phyloP scores from a whole-genome alignment of 2,329 filamentous ascomycete species.

The Sporothrix dimorphospora region DNA sequence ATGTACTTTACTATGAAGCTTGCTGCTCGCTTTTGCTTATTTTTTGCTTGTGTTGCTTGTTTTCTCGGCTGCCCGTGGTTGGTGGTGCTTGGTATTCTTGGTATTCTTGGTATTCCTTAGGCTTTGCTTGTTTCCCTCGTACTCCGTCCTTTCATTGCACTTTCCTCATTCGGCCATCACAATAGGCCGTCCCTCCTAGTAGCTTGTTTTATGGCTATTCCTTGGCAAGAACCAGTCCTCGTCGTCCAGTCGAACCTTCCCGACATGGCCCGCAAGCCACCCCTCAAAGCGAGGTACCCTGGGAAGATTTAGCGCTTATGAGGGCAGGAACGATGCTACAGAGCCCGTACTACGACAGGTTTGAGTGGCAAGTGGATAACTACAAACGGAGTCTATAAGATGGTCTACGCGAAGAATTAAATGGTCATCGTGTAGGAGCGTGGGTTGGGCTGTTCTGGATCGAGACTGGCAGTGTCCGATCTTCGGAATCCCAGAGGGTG shows the following conservation, averaged over 20 bases:
- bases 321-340: not conserved
- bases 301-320: not conserved
- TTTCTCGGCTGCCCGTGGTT: not conserved
- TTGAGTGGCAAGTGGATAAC: not conserved
- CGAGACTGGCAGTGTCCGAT: not conserved
- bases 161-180: not conserved
- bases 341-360: not conserved
- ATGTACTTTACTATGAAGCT: not conserved
- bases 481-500: not conserved
- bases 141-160: not conserved
- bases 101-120: not conserved
- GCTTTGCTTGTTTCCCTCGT: not conserved
- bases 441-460: not conserved
- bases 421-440: not conserved
- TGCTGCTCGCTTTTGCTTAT: not conserved
- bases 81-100: not conserved
- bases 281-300: not conserved
- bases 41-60: not conserved
- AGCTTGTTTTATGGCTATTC: not conserved
- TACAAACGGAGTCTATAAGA: not conserved
- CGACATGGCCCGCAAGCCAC: not conserved
- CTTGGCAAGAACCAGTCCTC: not conserved
- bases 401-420: not conserved
- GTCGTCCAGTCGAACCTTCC: constrained; percentile 3
- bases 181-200: not conserved